These are phyloP conservation scores for Russula olivacea DNA, from an alignment of 768 basidiomycete species.

Conservation along the genomic window DNA sequence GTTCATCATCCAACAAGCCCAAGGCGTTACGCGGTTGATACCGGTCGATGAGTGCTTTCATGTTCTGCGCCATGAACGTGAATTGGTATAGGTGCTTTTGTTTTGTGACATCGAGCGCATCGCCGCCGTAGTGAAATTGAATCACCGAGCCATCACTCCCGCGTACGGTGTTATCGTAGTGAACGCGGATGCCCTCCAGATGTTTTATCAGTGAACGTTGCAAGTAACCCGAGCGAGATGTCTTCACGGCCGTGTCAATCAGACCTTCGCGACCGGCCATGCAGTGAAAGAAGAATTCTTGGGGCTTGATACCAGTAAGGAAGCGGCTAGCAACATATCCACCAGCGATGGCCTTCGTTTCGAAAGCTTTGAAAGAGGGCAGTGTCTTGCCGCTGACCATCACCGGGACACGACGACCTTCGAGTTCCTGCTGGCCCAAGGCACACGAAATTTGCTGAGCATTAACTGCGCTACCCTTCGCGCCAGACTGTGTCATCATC, in stretches of 20 bases:
- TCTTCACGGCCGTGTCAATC: conserved; percentile 99
- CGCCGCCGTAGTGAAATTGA: conserved; percentile 96
- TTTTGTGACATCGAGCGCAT: conserved; percentile 93
- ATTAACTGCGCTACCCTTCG: conserved; percentile 96
- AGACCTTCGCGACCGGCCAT: conserved; percentile 99
- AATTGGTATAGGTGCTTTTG: conserved; percentile 94
- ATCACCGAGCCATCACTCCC: conserved; percentile 90
- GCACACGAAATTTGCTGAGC: conserved; percentile 97
- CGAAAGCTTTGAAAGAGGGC: conserved; percentile 94
- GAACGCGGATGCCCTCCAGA: conserved; percentile 90
- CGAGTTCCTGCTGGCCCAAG: conserved; percentile 94
- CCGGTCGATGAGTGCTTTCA: conserved; percentile 66
- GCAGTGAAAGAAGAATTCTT: conserved; percentile 99
- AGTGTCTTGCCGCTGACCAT: conserved; percentile 99
- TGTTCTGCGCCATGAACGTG: conserved; percentile 88
- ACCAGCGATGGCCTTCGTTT: conserved; percentile 96
- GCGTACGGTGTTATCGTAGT: conserved; percentile 97
- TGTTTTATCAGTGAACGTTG: conserved; percentile 99
- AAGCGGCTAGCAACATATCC: conserved; percentile 98
- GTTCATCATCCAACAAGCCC: conserved; percentile 55
- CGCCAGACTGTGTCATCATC: conserved; percentile 95
- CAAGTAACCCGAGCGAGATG: conserved; percentile 94
- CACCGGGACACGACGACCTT: conserved; percentile 96
- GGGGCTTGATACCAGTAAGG: conserved; percentile 95
- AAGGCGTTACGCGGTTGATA: conserved; percentile 56